phyloP scores from a whole-genome alignment of 768 basidiomycete species.

The Kwoniella botswanensis region DNA sequence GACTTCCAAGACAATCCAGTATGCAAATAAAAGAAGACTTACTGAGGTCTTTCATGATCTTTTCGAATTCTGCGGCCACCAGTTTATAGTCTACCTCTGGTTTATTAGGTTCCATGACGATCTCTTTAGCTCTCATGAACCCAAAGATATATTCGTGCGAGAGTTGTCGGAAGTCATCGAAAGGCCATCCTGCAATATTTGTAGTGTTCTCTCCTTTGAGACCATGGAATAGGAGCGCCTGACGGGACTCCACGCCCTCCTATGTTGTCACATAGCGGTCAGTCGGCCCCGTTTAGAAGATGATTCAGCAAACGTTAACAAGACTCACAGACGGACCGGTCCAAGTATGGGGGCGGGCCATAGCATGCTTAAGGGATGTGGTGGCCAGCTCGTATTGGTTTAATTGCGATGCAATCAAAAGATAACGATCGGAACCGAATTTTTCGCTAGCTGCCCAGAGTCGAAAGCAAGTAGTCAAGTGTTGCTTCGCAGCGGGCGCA shows the following conservation, averaged over 20 bases:
- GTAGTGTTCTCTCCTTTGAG: background rate
- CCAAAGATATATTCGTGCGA: background rate
- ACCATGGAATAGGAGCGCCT: background rate
- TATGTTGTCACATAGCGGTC: background rate
- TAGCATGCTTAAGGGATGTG: background rate
- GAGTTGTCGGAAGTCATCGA: background rate
- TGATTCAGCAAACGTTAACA: too few relatives aligned
- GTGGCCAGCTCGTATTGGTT: background rate
- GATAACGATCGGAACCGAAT: background rate
- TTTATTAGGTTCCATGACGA: background rate
- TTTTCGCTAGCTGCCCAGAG: background rate
- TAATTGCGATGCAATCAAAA: background rate
- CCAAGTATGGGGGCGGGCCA: background rate
- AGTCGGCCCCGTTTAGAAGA: too few relatives aligned
- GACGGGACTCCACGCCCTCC: background rate
- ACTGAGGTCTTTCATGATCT: background rate
- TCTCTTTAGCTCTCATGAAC: background rate
- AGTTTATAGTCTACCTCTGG: background rate
- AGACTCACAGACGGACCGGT: background rate
- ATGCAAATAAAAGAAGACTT: background rate
- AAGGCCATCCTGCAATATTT: background rate
- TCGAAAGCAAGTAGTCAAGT: background rate
- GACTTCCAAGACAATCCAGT: too few relatives aligned
- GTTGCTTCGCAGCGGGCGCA: background rate
- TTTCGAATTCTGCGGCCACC: background rate